Conservation (phyloP, 2,329 filamentous ascomycete genomes). For the Talaromyces verruculosus region DNA sequence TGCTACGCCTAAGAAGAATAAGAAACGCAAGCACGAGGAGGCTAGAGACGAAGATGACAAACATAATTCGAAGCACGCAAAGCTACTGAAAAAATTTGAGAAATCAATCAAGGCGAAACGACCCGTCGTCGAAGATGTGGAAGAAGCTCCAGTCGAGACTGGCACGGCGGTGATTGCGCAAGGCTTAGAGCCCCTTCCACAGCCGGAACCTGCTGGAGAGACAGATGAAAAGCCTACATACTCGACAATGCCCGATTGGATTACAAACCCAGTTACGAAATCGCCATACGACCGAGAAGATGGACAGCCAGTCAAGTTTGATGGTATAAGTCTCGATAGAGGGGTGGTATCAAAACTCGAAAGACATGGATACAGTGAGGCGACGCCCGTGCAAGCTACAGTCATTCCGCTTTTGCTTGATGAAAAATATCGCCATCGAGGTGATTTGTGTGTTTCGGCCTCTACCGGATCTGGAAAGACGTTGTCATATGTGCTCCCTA, state of each 20-base stretch:
- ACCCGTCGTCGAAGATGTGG: conserved; percentile 22
- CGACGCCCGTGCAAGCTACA: conserved; percentile 77
- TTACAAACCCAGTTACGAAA: conserved; percentile 71
- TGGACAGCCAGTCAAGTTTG: conserved; percentile 55
- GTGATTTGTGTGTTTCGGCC: conserved; percentile 86
- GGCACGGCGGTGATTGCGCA: conserved; percentile 33
- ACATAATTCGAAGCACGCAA: conserved; percentile 35
- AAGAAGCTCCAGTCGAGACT: conserved; percentile 25
- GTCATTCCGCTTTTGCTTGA: conserved; percentile 77
- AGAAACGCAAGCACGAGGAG: conserved; percentile 23
- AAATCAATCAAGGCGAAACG: conserved; percentile 32
- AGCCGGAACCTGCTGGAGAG: conserved; percentile 61
- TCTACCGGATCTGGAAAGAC: conserved; percentile 97
- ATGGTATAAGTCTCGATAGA: conserved; percentile 61
- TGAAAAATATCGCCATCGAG: conserved; percentile 59
- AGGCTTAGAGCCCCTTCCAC: conserved; percentile 77
- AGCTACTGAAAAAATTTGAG: conserved; percentile 42
- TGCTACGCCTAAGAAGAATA: not conserved
- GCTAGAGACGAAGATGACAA: conserved; percentile 28
- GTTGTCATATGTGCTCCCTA: conserved; percentile 81
- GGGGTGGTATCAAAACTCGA: conserved; percentile 63
- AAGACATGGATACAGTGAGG: conserved; percentile 66
- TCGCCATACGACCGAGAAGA: conserved; percentile 54
- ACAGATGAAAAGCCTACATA: conserved; percentile 64
- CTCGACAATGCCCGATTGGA: conserved; percentile 77